A percentile compares a stretch with the other conserved stretches of the same genome.
Conservation (phyloP, 192 early-diverging fungal genomes). For the Backusella sp. region DNA sequence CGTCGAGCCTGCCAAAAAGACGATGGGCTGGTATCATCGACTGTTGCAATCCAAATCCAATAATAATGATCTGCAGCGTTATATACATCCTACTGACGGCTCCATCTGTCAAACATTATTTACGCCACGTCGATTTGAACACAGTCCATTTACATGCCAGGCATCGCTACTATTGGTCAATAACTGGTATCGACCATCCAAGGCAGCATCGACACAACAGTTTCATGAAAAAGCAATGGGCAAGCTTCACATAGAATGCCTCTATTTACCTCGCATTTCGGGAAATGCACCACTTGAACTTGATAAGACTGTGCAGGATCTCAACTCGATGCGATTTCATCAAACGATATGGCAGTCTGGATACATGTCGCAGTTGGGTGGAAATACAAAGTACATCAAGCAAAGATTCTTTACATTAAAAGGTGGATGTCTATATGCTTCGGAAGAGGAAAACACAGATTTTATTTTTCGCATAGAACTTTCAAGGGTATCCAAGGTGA, state of each 20-base stretch:
- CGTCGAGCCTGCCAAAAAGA: neutral
- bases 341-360: neutral
- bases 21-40: neutral
- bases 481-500: neutral
- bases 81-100: neutral
- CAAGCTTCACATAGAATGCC: neutral
- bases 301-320: neutral
- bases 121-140: neutral
- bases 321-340: slow-evolving; percentile 6
- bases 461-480: neutral
- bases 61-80: neutral
- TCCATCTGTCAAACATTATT: neutral
- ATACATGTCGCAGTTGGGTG: neutral
- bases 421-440: neutral
- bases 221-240: neutral
- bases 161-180: neutral
- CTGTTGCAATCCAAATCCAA: neutral
- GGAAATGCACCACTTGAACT: neutral
- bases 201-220: neutral
- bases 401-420: neutral
- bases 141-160: neutral
- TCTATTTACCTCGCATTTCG: neutral
- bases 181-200: neutral
- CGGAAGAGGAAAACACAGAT: neutral
- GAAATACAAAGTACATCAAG: neutral